Base-by-base conservation (phyloP, 2,329 filamentous ascomycete genomes). In the Hypoxylon sp. region DNA sequence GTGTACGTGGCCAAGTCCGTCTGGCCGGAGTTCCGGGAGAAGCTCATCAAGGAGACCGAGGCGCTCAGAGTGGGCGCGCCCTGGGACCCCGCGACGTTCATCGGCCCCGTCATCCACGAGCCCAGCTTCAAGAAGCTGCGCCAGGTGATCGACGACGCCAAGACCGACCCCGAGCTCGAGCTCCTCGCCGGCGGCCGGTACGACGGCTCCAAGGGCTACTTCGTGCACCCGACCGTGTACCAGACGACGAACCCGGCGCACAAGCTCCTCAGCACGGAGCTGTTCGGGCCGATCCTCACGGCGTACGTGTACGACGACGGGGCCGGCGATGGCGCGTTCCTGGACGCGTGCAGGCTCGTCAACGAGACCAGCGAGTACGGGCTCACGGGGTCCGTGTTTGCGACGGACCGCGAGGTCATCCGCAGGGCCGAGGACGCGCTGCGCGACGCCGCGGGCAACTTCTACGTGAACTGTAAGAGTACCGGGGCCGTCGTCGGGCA, bases 381-480 rank as follows among this genome's bases (percentile, higher is more conserved):
- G 2, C 82, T 94, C 56, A 94, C 91, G 0, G 91, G 91, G 10
- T 85, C 90, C 61, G 82, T 94, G 56, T 94, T 94, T 76, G 90
- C 91, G 8, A 79, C 83, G 58, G 90, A 93, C 77, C 82, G 91
- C 41, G 78, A 83, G 48, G 89, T 84, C 13, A 80, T 93, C 62
- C 84, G 88, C 22, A 83, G 83, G 58, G 91, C 91, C 0, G 91
- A 93, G 77, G 86, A 93, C 70, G 85, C 83, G 64, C 82, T 94
- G 55, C 83, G 90, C 68, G 88, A 93, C 74, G 81, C 89, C 0
- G 91, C 91, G 0, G 91, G 91, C 43, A 94, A 94, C 81, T 94
- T 94, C 76, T 94, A 94, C 80, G 84, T 94, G 79, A 94, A 94
- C 81, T 91, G 89, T 82, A 94, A 94, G 85, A 89, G 87, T 77